Evolutionary conservation across 768 basidiomycete genomes (phyloP).

Genomic region (Guyanaporus albipodus): DNA sequence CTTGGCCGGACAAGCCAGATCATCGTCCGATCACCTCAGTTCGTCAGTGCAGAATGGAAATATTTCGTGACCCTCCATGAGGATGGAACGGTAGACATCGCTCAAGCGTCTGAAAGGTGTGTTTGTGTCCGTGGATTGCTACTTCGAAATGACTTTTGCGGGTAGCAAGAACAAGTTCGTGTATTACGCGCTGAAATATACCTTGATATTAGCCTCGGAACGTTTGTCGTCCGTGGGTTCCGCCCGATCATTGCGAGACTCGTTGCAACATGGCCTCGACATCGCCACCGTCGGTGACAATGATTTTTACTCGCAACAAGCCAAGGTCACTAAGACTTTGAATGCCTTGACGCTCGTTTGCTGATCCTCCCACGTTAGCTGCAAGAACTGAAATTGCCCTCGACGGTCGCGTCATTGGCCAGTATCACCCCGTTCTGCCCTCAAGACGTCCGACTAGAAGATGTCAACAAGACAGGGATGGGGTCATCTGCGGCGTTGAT

Average conservation of each 20-base stretch:
- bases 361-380: slow-evolving; percentile 44
- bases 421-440: slow-evolving; percentile 73
- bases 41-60: slow-evolving; percentile 72
- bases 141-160: slow-evolving; percentile 9
- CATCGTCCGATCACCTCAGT: slow-evolving; percentile 86
- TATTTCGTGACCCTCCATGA: slow-evolving; percentile 51
- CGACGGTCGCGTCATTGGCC: slow-evolving; percentile 59
- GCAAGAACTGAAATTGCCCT: slow-evolving; percentile 53
- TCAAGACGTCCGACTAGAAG: slow-evolving; percentile 60
- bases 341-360: neutral
- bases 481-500: slow-evolving; percentile 97
- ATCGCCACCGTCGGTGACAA: slow-evolving; percentile 90
- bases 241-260: slow-evolving; percentile 38
- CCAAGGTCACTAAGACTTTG: slow-evolving; percentile 49
- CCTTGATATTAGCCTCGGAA: slow-evolving; percentile 65
- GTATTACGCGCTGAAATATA: slow-evolving; percentile 79
- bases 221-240: slow-evolving; percentile 29
- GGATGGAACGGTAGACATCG: slow-evolving; percentile 23
- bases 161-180: slow-evolving; percentile 86
- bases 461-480: slow-evolving; percentile 98
- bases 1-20: slow-evolving; percentile 41
- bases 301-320: slow-evolving; percentile 95
- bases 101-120: slow-evolving; percentile 22
- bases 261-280: slow-evolving; percentile 55
- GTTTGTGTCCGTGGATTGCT: neutral